These are phyloP conservation scores for Phlebopus sp. DNA, from an alignment of 1,284 basidiomycete genomes.

Conservation along the genomic window DNA sequence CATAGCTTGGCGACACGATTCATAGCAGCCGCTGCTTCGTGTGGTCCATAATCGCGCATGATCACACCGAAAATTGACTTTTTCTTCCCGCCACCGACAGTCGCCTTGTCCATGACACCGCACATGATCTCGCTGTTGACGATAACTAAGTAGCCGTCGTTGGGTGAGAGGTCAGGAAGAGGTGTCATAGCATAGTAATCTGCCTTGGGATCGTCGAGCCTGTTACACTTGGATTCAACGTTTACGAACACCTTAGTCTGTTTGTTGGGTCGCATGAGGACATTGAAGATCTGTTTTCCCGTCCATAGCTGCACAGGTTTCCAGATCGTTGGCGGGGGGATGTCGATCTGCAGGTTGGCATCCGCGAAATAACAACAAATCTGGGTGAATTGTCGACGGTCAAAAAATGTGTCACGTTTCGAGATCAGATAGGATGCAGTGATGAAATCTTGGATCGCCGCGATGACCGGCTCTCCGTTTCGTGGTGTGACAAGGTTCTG, in stretches of 20 bases:
- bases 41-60: constrained; percentile 93
- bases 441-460: constrained; percentile 98
- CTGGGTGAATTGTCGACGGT: constrained; percentile 94
- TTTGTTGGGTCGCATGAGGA: constrained; percentile 94
- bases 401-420: constrained; percentile 89
- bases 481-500: constrained; percentile 96
- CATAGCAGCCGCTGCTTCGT: constrained; percentile 96
- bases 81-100: constrained; percentile 98
- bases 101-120: constrained; percentile 98
- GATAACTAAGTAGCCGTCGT: constrained; percentile 97
- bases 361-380: constrained; percentile 96
- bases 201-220: constrained; percentile 79
- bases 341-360: constrained; percentile 88
- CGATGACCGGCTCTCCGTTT: constrained; percentile 98
- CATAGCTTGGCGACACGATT: constrained; percentile 94
- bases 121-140: constrained; percentile 99
- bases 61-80: constrained; percentile 99
- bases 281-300: constrained; percentile 97
- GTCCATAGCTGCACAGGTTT: constrained; percentile 96
- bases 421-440: constrained; percentile 97
- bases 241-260: constrained; percentile 85
- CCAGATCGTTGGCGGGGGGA: constrained; percentile 93
- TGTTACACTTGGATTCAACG: constrained; percentile 95
- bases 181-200: constrained; percentile 63
- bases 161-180: constrained; percentile 87